Evolutionary conservation across 2,329 filamentous ascomycete species (phyloP).

Genomic region (Diplocarpon mali): DNA sequence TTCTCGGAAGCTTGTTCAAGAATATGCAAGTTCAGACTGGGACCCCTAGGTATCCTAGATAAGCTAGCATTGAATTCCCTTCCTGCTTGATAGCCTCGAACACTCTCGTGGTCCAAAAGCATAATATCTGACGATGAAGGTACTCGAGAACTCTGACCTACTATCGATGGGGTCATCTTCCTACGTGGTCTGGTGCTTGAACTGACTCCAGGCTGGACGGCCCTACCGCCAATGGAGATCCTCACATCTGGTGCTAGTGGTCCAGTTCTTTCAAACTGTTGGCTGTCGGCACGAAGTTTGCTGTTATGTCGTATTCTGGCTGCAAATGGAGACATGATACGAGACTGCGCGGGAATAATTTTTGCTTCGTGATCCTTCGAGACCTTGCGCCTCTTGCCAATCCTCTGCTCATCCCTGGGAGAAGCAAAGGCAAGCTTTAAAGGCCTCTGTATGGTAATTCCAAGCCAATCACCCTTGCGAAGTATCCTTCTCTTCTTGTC

Average conservation of each 20-base stretch:
- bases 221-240: constrained; percentile 23
- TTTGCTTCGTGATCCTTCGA: constrained; percentile 16
- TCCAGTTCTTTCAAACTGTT: not conserved
- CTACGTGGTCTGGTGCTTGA: constrained; percentile 16
- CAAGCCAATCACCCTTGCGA: constrained; percentile 24
- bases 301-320: not conserved
- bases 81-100: not conserved
- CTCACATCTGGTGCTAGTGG: constrained; percentile 17
- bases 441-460: constrained; percentile 20
- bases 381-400: constrained; percentile 23
- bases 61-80: not conserved
- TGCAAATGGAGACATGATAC: constrained; percentile 15
- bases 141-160: not conserved
- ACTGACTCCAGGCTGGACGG: constrained; percentile 18
- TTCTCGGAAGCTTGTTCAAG: not conserved
- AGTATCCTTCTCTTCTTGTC: constrained; percentile 23
- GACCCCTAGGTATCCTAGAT: not conserved
- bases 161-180: not conserved
- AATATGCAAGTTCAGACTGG: not conserved
- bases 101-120: constrained; percentile 20
- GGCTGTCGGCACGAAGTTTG: not conserved
- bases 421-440: constrained; percentile 16
- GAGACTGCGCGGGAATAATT: constrained; percentile 13
- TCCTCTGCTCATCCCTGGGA: constrained; percentile 14
- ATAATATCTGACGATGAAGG: constrained; percentile 22